These are phyloP conservation scores for Solanum tarijense DNA, from an alignment of 257 asterid species.

Conservation along the genomic window DNA sequence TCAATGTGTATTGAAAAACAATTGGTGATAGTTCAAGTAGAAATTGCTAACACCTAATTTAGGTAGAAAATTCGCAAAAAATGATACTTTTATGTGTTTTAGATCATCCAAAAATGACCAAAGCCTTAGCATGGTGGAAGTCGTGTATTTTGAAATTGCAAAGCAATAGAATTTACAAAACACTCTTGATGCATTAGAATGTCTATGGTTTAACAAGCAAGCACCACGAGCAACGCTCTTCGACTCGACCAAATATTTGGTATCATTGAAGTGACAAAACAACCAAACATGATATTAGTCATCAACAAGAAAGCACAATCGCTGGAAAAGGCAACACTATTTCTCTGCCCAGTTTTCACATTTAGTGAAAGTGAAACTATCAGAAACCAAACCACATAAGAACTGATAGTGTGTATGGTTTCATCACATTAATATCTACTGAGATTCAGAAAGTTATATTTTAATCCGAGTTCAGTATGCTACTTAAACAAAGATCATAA, in stretches of 20 bases:
- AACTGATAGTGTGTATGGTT: background rate
- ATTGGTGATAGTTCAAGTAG: too few relatives aligned
- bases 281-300: background rate
- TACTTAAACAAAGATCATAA: background rate
- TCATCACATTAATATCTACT: background rate
- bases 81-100: too few relatives aligned
- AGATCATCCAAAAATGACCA: too few relatives aligned
- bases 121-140: too few relatives aligned
- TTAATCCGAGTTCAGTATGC: background rate
- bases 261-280: background rate
- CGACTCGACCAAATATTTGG: background rate
- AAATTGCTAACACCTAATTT: too few relatives aligned
- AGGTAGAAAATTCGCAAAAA: too few relatives aligned
- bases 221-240: background rate
- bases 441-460: background rate
- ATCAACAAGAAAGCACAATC: background rate
- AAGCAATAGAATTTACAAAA: background rate
- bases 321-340: background rate
- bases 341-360: background rate
- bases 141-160: too few relatives aligned
- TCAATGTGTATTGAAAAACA: too few relatives aligned
- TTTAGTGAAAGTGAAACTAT: background rate
- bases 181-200: background rate
- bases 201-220: background rate
- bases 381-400: background rate